Evolutionary conservation across 2,329 filamentous ascomycete species (phyloP).

Genomic region (Nothophaeocryptopus gaeumannii): DNA sequence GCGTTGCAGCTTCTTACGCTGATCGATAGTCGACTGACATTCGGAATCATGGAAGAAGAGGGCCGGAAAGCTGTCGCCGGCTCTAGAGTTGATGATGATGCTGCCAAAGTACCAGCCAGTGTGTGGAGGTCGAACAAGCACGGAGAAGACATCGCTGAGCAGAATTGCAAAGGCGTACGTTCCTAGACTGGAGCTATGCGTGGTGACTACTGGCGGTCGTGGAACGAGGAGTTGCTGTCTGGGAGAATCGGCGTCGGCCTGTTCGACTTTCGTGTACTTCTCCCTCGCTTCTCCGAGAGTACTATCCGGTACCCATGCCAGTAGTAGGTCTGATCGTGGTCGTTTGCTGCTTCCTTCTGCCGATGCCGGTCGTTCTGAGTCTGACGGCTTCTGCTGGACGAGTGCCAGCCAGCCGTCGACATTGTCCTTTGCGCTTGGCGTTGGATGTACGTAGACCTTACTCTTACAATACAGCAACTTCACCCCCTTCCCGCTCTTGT

Average conservation of each 20-base stretch:
- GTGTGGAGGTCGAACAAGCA: conserved; percentile 86
- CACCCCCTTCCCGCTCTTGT: conserved; percentile 65
- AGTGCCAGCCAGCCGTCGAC: conserved; percentile 91
- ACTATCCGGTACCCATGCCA: conserved; percentile 91
- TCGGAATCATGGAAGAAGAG: conserved; percentile 98
- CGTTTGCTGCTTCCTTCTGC: conserved; percentile 32
- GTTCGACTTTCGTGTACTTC: conserved; percentile 93
- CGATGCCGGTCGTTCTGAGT: conserved; percentile 15
- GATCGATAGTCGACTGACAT: conserved; percentile 90
- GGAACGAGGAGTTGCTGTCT: conserved; percentile 88
- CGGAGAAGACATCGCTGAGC: conserved; percentile 82
- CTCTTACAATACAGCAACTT: conserved; percentile 95
- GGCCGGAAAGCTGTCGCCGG: conserved; percentile 90
- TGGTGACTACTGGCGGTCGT: conserved; percentile 80
- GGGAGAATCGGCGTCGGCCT: conserved; percentile 74
- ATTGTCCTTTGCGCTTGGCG: conserved; percentile 90
- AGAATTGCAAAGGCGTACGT: conserved; percentile 90
- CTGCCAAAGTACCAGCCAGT: conserved; percentile 99
- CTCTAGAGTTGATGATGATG: conserved; percentile 84
- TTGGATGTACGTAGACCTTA: conserved; percentile 98
- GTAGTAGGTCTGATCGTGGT: conserved; percentile 68
- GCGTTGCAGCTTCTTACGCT: conserved; percentile 79
- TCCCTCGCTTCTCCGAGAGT: conserved; percentile 74
- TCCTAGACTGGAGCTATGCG: conserved; percentile 67
- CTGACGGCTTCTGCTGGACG: conserved; percentile 75